Evolutionary conservation across 1,284 basidiomycete species (phyloP), one percentile per base, ranked within the genome.

Genomic region (Entoloma clypeatum): DNA sequence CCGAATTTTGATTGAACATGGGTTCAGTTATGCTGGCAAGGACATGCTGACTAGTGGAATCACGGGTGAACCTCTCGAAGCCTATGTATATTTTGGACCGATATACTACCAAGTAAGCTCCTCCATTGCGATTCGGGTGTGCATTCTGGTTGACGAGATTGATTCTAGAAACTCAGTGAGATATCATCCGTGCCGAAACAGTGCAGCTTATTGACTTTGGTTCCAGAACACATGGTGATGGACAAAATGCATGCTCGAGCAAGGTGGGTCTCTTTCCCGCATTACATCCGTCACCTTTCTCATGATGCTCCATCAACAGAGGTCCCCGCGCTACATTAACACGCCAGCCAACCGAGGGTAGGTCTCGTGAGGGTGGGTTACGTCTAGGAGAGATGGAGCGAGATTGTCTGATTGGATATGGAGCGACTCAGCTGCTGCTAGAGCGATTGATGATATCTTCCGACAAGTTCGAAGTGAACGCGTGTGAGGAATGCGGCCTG

Each of bases 211-310:
- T 43, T 43, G 41, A 45, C 23, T 26, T 41, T 40, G 32, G 44
- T 34, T 54, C 26, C 46, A 86, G 84, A 92, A 71, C 92, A 94
- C 69, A 96, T 95, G 92, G 94, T 98, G 47, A 90, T 96, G 83
- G 94, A 98, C 72, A 99, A 99, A 75, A 99, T 99, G 96, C 96
- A 99, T 58, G 96, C 96, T 50, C 85, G 96, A 49, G 92, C 94
- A 35, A 86, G 91, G 89, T 85, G 61, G 51, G 71, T 39, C n/a
- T n/a, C 37, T 47, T 38, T 43, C 31, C 42, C 37, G 18, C 27
- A n/a, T 35, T 46, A 48, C 27, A 22, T 39, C 41, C 26, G 37
- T 32, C 4, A 7, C 25, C n/a, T 24, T 27, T 35, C 22, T 23
- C 34, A 23, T 49, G 45, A 50, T 39, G 24, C 17, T 39, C 16